Base-by-base conservation (phyloP, 2,329 filamentous ascomycete species). In the Xylariaceae sp. region DNA sequence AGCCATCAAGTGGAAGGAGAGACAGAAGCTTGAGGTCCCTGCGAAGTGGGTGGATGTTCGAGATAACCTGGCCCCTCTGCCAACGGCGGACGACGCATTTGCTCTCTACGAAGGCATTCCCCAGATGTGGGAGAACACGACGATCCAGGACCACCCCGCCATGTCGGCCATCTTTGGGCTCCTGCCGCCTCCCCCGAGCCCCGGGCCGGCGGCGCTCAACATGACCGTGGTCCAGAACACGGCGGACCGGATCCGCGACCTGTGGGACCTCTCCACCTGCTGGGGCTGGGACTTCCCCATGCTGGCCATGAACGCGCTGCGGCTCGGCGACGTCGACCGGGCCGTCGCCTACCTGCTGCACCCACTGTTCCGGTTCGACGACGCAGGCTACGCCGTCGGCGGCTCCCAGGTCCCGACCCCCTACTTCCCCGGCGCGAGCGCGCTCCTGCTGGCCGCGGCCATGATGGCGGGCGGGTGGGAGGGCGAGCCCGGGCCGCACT, bases 401-500 rank as follows among this genome's bases (percentile, higher is more conserved):
- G 69, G 69, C 1, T 56, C 59, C 4, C 58, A 66, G 26, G 72
- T 75, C 7, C 61, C 71, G 2, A 76, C 72, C 18, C 73, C 72
- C 8, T 77, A 77, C 50, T 73, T 77, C 37, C 72, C 72, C 0
- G 65, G 64, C 14, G 60, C 63, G 22, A 61, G 66, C 3, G 61
- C 61, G 2, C 54, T 77, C 37, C 42, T 77, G 45, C 47, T 72
- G 19, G 69, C 68, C 1, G 56, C 70, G 37, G 72, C 67, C 3
- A 73, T 75, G 69, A 67, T 76, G 65, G 66, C 68, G 9, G 70
- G 68, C 2, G 72, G 68, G 0, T 76, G 72, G 72, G 70, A 75
- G 45, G 67, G 61, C 2, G 50, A 47, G 29, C 58, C 60, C n/a
- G 67, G 59, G 6, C 39, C 51, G 21, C 59, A 70, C 31, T 73